Base-by-base conservation (phyloP, 106 monocot genomes). In the Phalaenopsis aphrodite region DNA sequence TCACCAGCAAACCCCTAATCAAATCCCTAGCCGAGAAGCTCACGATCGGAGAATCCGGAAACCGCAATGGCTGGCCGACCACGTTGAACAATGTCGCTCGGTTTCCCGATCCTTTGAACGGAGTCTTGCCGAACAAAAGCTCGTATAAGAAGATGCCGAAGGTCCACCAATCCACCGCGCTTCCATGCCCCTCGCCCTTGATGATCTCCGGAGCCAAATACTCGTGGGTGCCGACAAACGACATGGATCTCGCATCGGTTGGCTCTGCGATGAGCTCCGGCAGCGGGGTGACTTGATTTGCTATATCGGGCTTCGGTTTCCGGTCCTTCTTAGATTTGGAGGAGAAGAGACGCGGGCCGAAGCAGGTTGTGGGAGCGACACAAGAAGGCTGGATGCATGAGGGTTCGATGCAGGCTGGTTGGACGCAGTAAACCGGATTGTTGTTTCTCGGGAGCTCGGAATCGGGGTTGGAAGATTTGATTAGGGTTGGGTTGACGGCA, bases 241-340 rank as follows among this genome's bases (percentile, higher is more conserved):
- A 88, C 88, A 88, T 88, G 66, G 88, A 88, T 14, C 88, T 79
- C 1, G 88, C 88, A 43, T 83, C 88, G 3, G 82, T 88, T 8
- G 88, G 88, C 77, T 88, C 88, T 5, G 80, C 88, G 8, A 77
- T 83, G 77, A 88, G 85, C 85, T 88, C 88, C 0, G 88, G 88
- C 30, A 82, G 64, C 9, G 80, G 84, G 37, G 75, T 87, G 76
- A 79, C 79, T 39, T 74, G 82, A 45, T 82, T 86, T 18, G 79
- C 85, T 5, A 80, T 79, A 21, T 87, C 87, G 21, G 72, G 75
- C 23, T 87, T 87, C 4, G 80, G 77, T 43, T 83, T 83, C 3
- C 73, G 78, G 1, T 84, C 79, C 56, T 87, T 87, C 77, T 85
- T 87, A 23, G 84, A 87, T 43, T 85, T 84, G 73, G 87, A 87